phyloP scores from a whole-genome alignment of 441 rosid genomes.

The Syzygium syzygioides region DNA sequence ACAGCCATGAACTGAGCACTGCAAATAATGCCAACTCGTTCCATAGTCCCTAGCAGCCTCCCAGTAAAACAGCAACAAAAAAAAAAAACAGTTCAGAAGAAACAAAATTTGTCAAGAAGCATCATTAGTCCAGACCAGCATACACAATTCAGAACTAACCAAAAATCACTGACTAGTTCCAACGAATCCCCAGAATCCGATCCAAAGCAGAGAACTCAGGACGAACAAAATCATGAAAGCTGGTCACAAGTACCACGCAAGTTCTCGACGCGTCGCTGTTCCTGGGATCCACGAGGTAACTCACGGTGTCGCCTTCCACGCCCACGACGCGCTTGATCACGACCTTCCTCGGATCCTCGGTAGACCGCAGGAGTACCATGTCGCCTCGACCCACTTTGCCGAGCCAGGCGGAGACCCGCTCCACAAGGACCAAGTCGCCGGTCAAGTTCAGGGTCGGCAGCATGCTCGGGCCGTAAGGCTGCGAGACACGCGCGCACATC shows the following conservation, averaged over 20 bases:
- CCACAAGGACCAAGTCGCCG: conserved; percentile 46
- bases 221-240: neutral
- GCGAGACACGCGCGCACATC: neutral
- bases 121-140: neutral
- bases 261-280: conserved; percentile 28
- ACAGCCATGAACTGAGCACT: neutral
- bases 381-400: conserved; percentile 56
- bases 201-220: neutral
- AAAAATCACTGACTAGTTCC: neutral
- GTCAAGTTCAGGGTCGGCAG: conserved; percentile 48
- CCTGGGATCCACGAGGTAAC: conserved; percentile 41
- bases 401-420: conserved; percentile 36
- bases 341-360: conserved; percentile 35
- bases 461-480: conserved; percentile 80
- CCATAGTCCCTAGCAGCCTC: neutral
- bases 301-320: conserved; percentile 55
- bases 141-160: neutral
- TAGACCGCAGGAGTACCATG: conserved; percentile 61
- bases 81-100: neutral
- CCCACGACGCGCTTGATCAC: conserved; percentile 58
- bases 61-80: neutral
- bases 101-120: neutral
- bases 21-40: neutral
- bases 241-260: conserved; percentile 34
- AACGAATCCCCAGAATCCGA: neutral